Evolutionary conservation across 441 rosid genomes (phyloP).

Genomic region (Mallotus japonicus): DNA sequence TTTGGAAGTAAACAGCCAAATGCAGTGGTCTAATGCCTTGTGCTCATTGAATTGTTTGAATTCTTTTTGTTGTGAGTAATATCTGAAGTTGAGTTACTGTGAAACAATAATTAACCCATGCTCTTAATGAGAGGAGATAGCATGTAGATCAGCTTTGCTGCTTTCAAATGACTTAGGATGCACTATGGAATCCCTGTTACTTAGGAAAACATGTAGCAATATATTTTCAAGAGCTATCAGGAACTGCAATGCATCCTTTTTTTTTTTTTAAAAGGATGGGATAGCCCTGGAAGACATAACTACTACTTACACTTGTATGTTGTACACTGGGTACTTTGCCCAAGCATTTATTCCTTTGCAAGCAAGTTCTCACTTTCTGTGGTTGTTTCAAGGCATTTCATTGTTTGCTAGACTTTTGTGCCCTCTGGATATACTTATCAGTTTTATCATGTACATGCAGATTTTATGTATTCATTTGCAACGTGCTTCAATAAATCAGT

Average conservation of each 20-base stretch:
- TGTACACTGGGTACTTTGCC: background rate
- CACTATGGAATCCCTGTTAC: background rate
- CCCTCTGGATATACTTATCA: slow-evolving; percentile 10
- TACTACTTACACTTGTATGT: background rate
- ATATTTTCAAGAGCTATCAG: background rate
- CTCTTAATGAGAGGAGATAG: background rate
- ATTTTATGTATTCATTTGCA: slow-evolving; percentile 83
- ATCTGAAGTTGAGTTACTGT: background rate
- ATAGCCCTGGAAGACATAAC: slow-evolving; percentile 2
- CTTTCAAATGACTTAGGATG: background rate
- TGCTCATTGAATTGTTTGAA: background rate
- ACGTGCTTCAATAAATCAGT: slow-evolving; percentile 57
- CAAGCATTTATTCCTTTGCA: background rate
- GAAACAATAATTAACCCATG: background rate
- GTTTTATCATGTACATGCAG: slow-evolving; percentile 41
- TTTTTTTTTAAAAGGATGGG: background rate
- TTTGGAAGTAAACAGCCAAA: background rate
- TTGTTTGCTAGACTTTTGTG: slow-evolving; percentile 3
- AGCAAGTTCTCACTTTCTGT: background rate
- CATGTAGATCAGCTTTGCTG: background rate
- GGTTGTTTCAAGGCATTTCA: background rate
- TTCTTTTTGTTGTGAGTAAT: background rate
- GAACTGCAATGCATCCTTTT: background rate
- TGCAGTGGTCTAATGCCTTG: background rate
- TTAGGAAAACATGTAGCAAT: background rate